Base-by-base conservation (phyloP, 163 green algal species). In the Coccomyxa subellipsoidea region DNA sequence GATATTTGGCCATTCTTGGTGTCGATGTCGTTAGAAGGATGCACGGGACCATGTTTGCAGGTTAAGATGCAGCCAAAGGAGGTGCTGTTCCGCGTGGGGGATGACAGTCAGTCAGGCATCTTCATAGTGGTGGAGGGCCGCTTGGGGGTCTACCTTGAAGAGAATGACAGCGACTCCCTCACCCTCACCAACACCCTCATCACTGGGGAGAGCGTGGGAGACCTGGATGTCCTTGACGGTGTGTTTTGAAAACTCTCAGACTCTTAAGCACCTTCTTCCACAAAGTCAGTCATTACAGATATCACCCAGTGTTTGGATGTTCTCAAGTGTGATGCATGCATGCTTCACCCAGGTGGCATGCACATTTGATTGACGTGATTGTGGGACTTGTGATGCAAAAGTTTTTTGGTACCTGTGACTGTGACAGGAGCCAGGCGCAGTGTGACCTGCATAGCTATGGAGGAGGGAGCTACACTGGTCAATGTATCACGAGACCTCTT, bases 141-240 rank as follows among this genome's bases (percentile, higher is more conserved):
- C 7, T 83, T 97, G 38, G 92, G 92, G 21, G 87, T 95, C 38
- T 97, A 92, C 85, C 86, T 94, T 53, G 82, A 88, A 59, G 70
- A 47, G 85, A 86, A 53, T 38, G 86, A 85, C 2, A 73, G 82
- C 31, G 80, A 85, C 40, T 73, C 82, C 72, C 87, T 89, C n/a
- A 82, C 90, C 40, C 90, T 91, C 80, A 91, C 88, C 40, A 93
- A 93, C 85, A 94, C 88, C n/a, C 89, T 95, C 29, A 75, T 78
- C 66, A 89, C 89, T n/a, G 92, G 93, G 7, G 91, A 96, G 83
- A 92, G 81, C 34, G 90, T 95, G 39, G 92, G 92, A 6, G 92
- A 96, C 83, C 73, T 95, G 37, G 92, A 96, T 82, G 88, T 95
- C 38, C 85, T 95, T 27, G 93, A 95, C 70, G 90, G 87, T 85